Evolutionary conservation across 352 stramenopile genomes (phyloP).

Genomic region (Pythium brassicae): DNA sequence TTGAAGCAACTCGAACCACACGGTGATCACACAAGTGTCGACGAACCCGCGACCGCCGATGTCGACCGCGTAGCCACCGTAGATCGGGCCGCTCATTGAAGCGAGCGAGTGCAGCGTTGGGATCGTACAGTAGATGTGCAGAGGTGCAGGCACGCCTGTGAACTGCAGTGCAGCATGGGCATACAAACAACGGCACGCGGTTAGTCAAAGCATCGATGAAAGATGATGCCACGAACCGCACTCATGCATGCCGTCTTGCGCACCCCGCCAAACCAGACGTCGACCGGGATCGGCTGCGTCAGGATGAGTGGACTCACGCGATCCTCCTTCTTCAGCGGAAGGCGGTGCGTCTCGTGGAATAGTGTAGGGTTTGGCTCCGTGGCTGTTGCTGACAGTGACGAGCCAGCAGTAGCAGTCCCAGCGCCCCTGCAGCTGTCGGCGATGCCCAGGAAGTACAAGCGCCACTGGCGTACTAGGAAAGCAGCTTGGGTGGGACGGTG

Average conservation of each 20-base stretch:
- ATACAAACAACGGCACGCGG: not conserved
- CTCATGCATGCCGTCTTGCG: conserved; percentile 35
- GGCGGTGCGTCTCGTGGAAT: not conserved
- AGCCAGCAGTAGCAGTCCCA: not conserved
- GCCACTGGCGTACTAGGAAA: not conserved
- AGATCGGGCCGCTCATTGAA: conserved; percentile 73
- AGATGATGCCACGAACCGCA: not conserved
- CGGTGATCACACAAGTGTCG: conserved; percentile 48
- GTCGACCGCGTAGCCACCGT: conserved; percentile 54
- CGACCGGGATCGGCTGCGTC: conserved; percentile 35
- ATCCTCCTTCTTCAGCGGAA: conserved; percentile 1
- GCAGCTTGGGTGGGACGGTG: conserved; percentile 28
- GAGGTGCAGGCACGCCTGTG: conserved; percentile 36
- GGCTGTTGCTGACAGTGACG: not conserved
- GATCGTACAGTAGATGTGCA: conserved; percentile 51
- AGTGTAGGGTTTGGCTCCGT: not conserved
- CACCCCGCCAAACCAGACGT: conserved; percentile 56
- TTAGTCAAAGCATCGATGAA: not conserved
- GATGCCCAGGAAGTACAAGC: too few relatives aligned
- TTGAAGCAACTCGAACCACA: conserved; percentile 58
- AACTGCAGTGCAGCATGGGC: conserved; percentile 28
- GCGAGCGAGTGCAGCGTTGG: conserved; percentile 34
- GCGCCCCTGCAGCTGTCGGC: too few relatives aligned
- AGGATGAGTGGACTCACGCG: conserved; percentile 4
- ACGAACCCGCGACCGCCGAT: conserved; percentile 63